These are phyloP conservation scores for Boletus vinaceobasis DNA, from an alignment of 768 basidiomycete species.

Conservation along the genomic window DNA sequence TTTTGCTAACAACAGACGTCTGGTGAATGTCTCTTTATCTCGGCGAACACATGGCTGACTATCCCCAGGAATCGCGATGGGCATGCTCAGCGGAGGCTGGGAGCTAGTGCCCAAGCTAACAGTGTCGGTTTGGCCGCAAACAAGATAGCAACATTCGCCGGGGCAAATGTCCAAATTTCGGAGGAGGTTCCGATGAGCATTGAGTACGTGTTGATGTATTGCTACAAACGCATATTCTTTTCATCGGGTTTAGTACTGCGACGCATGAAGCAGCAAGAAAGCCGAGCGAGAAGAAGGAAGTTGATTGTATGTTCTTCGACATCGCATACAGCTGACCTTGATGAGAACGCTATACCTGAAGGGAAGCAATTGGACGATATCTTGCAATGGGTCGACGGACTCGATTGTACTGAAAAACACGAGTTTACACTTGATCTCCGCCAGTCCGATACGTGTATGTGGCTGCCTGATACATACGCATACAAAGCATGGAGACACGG, in stretches of 20 bases:
- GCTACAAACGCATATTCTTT: background rate
- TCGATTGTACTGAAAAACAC: background rate
- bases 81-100: background rate
- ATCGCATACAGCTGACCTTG: background rate
- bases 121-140: background rate
- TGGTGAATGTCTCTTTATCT: background rate
- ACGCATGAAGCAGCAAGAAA: background rate
- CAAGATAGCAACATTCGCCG: background rate
- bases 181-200: background rate
- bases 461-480: background rate
- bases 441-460: background rate
- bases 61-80: background rate
- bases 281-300: background rate
- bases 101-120: background rate
- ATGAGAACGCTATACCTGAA: background rate
- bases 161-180: background rate
- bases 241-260: background rate
- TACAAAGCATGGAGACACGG: background rate
- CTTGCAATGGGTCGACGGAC: background rate
- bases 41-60: background rate
- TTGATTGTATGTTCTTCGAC: background rate
- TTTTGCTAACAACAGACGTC: background rate
- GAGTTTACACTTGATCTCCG: background rate
- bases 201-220: background rate
- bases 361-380: background rate